Conservation (phyloP, 2,329 filamentous ascomycete genomes). For the Botrytis galanthina region DNA sequence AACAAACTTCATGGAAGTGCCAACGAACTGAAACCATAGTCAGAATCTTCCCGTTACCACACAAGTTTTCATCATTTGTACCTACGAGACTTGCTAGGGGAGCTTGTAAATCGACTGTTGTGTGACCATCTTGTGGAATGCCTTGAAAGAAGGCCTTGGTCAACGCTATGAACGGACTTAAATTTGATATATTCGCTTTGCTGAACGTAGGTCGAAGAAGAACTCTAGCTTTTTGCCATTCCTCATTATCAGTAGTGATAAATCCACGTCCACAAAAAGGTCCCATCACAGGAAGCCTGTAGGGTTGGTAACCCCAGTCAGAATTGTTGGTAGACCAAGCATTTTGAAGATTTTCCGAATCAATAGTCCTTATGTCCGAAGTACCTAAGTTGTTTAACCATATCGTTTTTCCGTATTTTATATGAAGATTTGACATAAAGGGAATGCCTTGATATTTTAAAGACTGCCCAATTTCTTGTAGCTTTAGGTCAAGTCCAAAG, state of each 20-base stretch:
- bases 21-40: not conserved
- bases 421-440: not conserved
- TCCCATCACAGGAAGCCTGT: constrained; percentile 3
- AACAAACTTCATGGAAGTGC: constrained; percentile 9
- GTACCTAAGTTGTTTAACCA: not conserved
- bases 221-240: not conserved
- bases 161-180: not conserved
- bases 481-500: constrained; percentile 9
- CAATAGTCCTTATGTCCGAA: not conserved
- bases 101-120: constrained; percentile 2
- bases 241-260: constrained; percentile 5
- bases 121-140: not conserved
- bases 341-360: not conserved
- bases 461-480: constrained; percentile 2
- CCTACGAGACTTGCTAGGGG: constrained; percentile 6
- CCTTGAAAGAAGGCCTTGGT: not conserved
- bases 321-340: constrained; percentile 9
- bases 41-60: not conserved
- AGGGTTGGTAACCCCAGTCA: constrained; percentile 10
- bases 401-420: constrained; percentile 1
- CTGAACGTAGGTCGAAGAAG: constrained; percentile 10
- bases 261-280: constrained; percentile 11
- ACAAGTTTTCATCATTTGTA: not conserved
- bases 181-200: constrained; percentile 11
- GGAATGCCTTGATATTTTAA: not conserved